Evolutionary conservation across 805 yeast genomes (phyloP).

Genomic region (Metschnikowia baotianmanensis): DNA sequence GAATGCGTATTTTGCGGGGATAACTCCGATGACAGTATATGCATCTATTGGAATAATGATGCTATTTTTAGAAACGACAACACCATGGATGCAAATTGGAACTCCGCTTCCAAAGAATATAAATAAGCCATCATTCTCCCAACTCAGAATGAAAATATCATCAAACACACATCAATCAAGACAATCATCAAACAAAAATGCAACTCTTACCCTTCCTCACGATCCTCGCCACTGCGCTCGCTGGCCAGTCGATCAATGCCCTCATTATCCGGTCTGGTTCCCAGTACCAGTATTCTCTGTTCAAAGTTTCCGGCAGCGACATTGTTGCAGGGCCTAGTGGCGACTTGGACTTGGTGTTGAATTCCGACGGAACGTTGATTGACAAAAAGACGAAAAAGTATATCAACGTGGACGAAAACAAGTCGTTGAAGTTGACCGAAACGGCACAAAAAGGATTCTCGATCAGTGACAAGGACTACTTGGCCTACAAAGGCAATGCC

Average conservation of each 20-base stretch:
- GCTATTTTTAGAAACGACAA: too few species aligned
- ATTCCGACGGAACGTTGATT: constrained; percentile 24
- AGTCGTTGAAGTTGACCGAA: constrained; percentile 8
- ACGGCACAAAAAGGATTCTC: constrained; percentile 14
- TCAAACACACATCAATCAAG: too few species aligned
- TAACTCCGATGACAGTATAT: too few species aligned
- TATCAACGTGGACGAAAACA: constrained; percentile 15
- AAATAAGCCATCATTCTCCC: too few species aligned
- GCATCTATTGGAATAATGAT: too few species aligned
- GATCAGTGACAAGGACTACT: constrained; percentile 10
- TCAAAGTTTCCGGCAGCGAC: constrained; percentile 9
- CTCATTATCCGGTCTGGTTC: constrained; percentile 28
- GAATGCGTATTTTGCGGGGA: too few species aligned
- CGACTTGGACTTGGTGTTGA: constrained; percentile 21
- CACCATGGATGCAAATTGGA: too few species aligned
- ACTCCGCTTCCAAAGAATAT: too few species aligned
- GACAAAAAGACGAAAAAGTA: constrained; percentile 19
- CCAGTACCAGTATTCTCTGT: constrained; percentile 21
- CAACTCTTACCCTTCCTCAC: constrained; percentile 20
- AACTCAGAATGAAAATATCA: too few species aligned
- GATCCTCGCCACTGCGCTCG: constrained; percentile 24
- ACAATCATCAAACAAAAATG: constrained; percentile 8
- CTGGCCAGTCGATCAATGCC: constrained; percentile 22
- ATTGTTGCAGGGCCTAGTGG: constrained; percentile 14
- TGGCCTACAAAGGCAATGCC: constrained; percentile 7